Evolutionary conservation across 306 rosid species (phyloP), one percentile per base, ranked within the genome.

Genomic region (Vigna mungo): DNA sequence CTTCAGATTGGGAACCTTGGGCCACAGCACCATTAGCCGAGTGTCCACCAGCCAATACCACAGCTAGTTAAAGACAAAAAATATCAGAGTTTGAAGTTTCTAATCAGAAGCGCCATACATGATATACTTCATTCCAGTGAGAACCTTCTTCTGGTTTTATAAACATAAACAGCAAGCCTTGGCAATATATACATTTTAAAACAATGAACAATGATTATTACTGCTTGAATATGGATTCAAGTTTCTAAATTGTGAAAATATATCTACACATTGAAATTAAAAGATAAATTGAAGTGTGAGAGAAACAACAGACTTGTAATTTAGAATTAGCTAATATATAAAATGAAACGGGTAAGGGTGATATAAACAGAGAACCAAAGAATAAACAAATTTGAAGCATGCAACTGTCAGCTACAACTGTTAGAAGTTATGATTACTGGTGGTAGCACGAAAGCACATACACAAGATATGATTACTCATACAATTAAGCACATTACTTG

Each of bases 21-120:
- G 87, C 74, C 17, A 81, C 67, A 69, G 81, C 84, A 74, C 95
- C 97, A 72, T 95, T 95, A 64, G 90, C 82, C 32, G 87, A 67
- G 66, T 95, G 89, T 78, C 99, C 99, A 73, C 96, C 96, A 80
- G 99, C 92, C 81, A 95, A 83, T 68, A 95, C 91, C 78, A 95
- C 85, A 74, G 96, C 99, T 95, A 86, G 77, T 83, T 71, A 74
- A 72, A 80, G 41, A 68, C 27, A 71, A 36, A 71, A 36, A 68
- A 77, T 13, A 46, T 81, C 53, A 82, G 71, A 77, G 49, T 32
- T 64, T 69, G 23, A 72, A 60, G 27, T 59, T 66, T 72, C 77
- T 71, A 77, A 64, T 76, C 18, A 58, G 68, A 68, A 61, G 78
- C 52, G 54, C 48, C n/a, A 53, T 54, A 41, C 16, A 63, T 68